phyloP scores from a whole-genome alignment of 495 filamentous ascomycete genomes.

The Penicillium lividum region DNA sequence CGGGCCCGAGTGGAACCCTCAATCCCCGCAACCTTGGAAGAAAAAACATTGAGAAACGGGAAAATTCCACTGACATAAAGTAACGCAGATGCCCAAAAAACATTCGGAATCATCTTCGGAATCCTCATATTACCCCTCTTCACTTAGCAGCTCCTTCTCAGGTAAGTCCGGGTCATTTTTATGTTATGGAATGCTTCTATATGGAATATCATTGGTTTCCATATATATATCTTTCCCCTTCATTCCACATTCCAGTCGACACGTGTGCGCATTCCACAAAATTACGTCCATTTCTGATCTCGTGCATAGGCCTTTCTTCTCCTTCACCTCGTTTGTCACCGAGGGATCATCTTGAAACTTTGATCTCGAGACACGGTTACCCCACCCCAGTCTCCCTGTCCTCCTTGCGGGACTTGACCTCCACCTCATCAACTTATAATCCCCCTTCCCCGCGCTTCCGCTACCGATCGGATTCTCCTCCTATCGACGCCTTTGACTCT shows the following conservation, averaged over 20 bases:
- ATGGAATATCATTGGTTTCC: not conserved
- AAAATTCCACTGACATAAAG: constrained; percentile 6
- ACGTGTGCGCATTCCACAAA: constrained; percentile 36
- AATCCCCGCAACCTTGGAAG: constrained; percentile 14
- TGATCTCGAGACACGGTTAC: constrained; percentile 47
- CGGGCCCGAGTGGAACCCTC: constrained; percentile 1
- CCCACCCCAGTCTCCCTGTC: constrained; percentile 65
- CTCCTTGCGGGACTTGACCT: constrained; percentile 71
- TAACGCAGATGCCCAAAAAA: constrained; percentile 17
- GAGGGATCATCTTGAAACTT: constrained; percentile 72
- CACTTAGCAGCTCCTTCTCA: constrained; percentile 24
- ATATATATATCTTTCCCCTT: not conserved
- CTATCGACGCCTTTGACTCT: constrained; percentile 29
- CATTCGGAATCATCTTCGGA: constrained; percentile 26
- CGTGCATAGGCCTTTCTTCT: constrained; percentile 59
- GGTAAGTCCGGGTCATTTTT: constrained; percentile 18
- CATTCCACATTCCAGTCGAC: constrained; percentile 18
- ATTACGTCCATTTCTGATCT: constrained; percentile 53
- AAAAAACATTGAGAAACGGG: constrained; percentile 7
- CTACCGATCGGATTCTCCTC: constrained; percentile 18
- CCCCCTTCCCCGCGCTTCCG: constrained; percentile 34
- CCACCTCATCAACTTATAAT: constrained; percentile 65
- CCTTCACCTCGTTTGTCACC: constrained; percentile 48
- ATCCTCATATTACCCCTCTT: constrained; percentile 42
- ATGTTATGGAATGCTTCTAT: constrained; percentile 12